Conservation (phyloP, 495 filamentous ascomycete genomes). For the Lentithecium fluviatile region DNA sequence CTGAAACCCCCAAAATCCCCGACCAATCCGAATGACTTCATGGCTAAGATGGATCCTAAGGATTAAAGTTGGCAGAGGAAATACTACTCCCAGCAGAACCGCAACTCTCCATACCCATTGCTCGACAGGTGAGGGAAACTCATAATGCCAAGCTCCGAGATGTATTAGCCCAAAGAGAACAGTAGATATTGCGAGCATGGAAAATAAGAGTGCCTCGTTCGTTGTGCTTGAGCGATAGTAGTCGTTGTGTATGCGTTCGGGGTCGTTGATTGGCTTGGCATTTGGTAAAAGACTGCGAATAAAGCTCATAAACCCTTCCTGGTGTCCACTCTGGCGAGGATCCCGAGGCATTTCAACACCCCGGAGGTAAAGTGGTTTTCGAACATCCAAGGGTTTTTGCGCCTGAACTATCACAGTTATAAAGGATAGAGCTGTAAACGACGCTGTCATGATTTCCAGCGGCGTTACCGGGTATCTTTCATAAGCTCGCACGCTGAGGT, state of each 20-base stretch:
- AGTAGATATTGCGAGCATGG: slow-evolving; percentile 12
- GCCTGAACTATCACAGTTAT: slow-evolving; percentile 3
- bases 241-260: no score
- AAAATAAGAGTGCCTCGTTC: no score
- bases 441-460: slow-evolving; percentile 18
- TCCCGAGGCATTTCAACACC: no score
- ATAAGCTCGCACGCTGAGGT: background rate
- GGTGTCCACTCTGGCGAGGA: no score
- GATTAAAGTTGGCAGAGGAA: background rate
- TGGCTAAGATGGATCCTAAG: no score
- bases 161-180: background rate
- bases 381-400: slow-evolving; percentile 12
- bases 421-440: slow-evolving; percentile 10
- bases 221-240: no score
- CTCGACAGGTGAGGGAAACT: background rate
- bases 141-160: background rate
- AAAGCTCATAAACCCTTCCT: no score
- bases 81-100: background rate
- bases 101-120: background rate
- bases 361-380: background rate
- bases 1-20: no score
- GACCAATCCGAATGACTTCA: no score
- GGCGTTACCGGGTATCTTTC: slow-evolving; percentile 8
- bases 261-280: no score
- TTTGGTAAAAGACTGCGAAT: no score